Conservation (phyloP, 345 rosid species). For the Euphorbia tirucalli region DNA sequence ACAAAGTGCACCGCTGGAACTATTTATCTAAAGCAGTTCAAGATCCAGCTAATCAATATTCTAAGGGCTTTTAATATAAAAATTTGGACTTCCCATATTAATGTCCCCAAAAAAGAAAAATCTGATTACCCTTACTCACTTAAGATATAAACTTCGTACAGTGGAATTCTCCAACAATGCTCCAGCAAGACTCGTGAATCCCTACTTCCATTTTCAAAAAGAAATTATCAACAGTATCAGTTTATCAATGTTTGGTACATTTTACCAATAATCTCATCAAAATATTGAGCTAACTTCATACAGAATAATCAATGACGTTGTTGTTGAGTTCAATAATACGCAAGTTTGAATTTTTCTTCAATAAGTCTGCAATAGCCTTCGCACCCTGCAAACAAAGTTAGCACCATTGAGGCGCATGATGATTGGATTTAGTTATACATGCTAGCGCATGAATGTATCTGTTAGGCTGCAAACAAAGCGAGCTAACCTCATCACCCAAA, state of each 20-base stretch:
- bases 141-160: constrained; percentile 68
- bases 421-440: constrained; percentile 11
- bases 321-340: constrained; percentile 85
- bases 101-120: background rate
- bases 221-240: constrained; percentile 27
- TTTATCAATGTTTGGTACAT: constrained; percentile 12
- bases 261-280: constrained; percentile 12
- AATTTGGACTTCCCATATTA: background rate
- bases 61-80: background rate
- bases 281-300: constrained; percentile 36
- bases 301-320: constrained; percentile 97
- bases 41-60: constrained; percentile 10
- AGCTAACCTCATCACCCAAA: constrained; percentile 83
- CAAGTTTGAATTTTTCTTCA: constrained; percentile 75
- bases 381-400: constrained; percentile 67
- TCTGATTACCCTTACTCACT: constrained; percentile 48
- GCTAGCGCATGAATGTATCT: background rate
- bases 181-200: constrained; percentile 92
- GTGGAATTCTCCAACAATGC: constrained; percentile 69
- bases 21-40: constrained; percentile 14
- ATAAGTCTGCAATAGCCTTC: constrained; percentile 76
- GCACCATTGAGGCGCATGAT: constrained; percentile 16
- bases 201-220: constrained; percentile 65
- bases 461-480: constrained; percentile 19
- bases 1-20: constrained; percentile 12